Percentiles rank a stretch among this genome's conserved stretches.
phyloP scores from a whole-genome alignment of 2,329 filamentous ascomycete species.

The Alternaria panax region DNA sequence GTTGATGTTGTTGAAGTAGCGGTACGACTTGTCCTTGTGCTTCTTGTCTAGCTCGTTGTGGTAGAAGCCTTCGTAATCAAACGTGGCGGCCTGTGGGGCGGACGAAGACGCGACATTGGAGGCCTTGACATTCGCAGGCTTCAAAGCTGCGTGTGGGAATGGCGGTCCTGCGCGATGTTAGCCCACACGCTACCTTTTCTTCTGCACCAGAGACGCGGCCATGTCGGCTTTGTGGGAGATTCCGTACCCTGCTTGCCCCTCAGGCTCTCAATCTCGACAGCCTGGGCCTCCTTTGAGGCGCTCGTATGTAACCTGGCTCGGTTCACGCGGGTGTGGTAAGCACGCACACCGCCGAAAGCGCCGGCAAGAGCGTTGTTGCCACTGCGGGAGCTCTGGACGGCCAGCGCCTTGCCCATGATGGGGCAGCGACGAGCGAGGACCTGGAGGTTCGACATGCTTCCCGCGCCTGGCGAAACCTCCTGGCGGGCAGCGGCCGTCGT shows the following conservation, averaged over 20 bases:
- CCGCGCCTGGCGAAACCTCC: slow-evolving; percentile 78
- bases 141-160: slow-evolving; percentile 40
- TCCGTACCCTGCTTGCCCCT: slow-evolving; percentile 52
- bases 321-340: slow-evolving; percentile 59
- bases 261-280: slow-evolving; percentile 66
- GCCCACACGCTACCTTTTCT: not conserved
- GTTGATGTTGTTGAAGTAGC: slow-evolving; percentile 99
- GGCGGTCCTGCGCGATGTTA: slow-evolving; percentile 35
- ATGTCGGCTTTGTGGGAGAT: not conserved
- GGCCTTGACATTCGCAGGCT: slow-evolving; percentile 29
- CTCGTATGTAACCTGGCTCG: slow-evolving; percentile 85
- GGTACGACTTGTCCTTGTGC: slow-evolving; percentile 99
- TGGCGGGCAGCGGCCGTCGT: slow-evolving; percentile 69
- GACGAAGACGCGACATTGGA: slow-evolving; percentile 54
- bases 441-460: slow-evolving; percentile 96
- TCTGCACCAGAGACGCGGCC: not conserved
- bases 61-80: slow-evolving; percentile 94
- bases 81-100: slow-evolving; percentile 64
- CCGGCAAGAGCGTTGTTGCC: slow-evolving; percentile 56
- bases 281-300: slow-evolving; percentile 76
- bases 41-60: slow-evolving; percentile 91
- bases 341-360: slow-evolving; percentile 58
- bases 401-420: slow-evolving; percentile 97
- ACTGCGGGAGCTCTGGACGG: slow-evolving; percentile 72
- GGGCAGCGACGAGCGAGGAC: slow-evolving; percentile 93